These are phyloP conservation scores for Leishmania braziliensis DNA, from an alignment of 208 protist genomes.

Conservation along the genomic window DNA sequence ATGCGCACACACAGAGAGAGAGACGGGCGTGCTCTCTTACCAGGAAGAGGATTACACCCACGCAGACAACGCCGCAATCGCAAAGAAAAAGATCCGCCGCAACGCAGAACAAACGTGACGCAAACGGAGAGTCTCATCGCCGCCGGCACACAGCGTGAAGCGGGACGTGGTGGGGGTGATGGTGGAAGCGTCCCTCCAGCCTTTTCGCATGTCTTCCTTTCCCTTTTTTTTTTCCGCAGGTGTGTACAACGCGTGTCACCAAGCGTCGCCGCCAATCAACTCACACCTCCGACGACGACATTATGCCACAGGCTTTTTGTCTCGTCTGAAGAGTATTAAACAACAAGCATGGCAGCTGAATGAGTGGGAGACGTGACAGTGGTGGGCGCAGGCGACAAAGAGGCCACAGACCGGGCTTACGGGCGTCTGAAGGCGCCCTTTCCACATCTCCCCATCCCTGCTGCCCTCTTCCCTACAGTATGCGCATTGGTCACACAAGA, in stretches of 20 bases:
- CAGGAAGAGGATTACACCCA: neutral
- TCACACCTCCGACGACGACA: neutral
- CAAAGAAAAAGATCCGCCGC: neutral
- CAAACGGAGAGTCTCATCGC: neutral
- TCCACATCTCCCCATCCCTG: neutral
- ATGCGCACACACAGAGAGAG: neutral
- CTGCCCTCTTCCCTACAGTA: neutral
- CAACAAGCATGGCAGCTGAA: neutral
- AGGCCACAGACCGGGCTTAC: neutral
- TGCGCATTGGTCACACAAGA: neutral
- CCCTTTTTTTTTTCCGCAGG: neutral
- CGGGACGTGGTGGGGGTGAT: neutral
- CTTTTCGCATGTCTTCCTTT: neutral
- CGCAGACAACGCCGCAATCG: neutral
- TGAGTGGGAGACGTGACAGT: neutral
- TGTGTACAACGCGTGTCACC: neutral
- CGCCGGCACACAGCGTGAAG: neutral
- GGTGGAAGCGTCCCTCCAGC: neutral
- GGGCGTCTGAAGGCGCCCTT: neutral
- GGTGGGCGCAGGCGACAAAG: neutral
- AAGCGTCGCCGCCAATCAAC: neutral
- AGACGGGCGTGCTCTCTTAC: neutral
- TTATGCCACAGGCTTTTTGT: constrained; percentile 6
- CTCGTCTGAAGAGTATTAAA: neutral
- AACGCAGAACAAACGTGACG: neutral